Evolutionary conservation across 345 rosid species (phyloP), one percentile per base, ranked within the genome.

Genomic region (Barbarea vulgaris): DNA sequence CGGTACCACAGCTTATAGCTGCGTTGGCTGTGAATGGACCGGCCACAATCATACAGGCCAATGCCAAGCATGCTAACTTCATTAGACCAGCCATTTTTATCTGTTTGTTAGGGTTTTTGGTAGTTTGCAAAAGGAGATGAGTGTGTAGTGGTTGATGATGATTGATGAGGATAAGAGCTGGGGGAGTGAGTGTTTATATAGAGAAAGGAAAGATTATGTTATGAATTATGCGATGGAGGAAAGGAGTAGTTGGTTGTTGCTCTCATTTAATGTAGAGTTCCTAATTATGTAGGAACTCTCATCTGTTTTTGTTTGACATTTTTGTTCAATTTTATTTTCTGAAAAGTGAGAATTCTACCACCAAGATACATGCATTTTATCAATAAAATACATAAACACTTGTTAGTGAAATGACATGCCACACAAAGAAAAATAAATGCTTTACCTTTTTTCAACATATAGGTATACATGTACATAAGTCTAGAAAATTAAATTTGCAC

Each of bases 1-100:
- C 88, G 58, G 71, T 63, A 15, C 75, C 70, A 47, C 91, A 87
- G 3, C 67, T 51, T 9, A 87, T 0, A 30, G 85, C 77, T 1
- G 79, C 84, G 55, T 77, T 55, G 4, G 80, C 18, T 58, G 63
- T 55, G 60, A 39, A 4, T 31, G 77, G 77, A 70, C 72, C 77
- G 9, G 59, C 73, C 48, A 71, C 72, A 10, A 72, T 37, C 77
- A 77, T 72, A 36, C 75, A 77, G 50, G 75, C 80, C 66, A 77
- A 69, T 41, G 61, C 70, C 39, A 76, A 53, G 58, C 70, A 76
- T 60, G 64, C 70, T 37, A 69, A 25, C 80, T 69, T 76, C 75
- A 53, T 55, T 15, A 27, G 18, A 3, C 39, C 41, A 33, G 80
- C 71, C 80, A 77, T 77, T 9, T 44, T 56, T 18, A 14, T 59